phyloP scores from a whole-genome alignment of 2,329 filamentous ascomycete genomes.

The Periglandula ipomoeae region DNA sequence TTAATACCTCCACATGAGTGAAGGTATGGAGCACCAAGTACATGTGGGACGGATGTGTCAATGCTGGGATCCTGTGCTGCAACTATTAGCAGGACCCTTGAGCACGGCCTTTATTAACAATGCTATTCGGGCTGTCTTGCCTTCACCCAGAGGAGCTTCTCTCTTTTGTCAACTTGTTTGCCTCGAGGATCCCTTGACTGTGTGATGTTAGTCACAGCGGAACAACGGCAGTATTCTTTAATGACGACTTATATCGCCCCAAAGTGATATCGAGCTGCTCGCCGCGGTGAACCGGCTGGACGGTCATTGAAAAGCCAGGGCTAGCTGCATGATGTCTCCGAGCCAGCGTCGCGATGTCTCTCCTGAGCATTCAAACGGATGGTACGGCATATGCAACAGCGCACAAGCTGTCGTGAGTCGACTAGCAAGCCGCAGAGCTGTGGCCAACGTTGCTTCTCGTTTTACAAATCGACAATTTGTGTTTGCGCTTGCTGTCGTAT shows the following conservation, averaged over 20 bases:
- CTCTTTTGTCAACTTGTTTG: not conserved
- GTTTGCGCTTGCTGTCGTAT: constrained; percentile 19
- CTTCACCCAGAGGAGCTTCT: not conserved
- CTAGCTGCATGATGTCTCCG: not conserved
- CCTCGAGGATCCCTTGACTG: not conserved
- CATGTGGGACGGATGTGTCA: too few species aligned
- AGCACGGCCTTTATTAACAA: too few species aligned
- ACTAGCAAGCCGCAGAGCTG: constrained; percentile 1
- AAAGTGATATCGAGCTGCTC: not conserved
- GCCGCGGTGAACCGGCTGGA: not conserved
- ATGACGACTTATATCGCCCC: not conserved
- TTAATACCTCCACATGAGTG: too few species aligned
- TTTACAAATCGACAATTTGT: constrained; percentile 20
- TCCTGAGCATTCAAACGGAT: not conserved
- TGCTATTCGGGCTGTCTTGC: too few species aligned
- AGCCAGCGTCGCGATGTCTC: not conserved
- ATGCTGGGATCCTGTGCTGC: too few species aligned
- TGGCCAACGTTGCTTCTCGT: constrained; percentile 5
- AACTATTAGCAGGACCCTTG: too few species aligned
- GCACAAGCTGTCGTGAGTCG: not conserved
- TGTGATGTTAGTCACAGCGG: not conserved
- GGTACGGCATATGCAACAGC: not conserved
- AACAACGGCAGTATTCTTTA: not conserved
- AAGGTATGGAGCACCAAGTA: too few species aligned
- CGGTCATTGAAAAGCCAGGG: not conserved